These are phyloP conservation scores for Pochonia chlamydosporia DNA, from an alignment of 2,329 filamentous ascomycete genomes.

Conservation along the genomic window DNA sequence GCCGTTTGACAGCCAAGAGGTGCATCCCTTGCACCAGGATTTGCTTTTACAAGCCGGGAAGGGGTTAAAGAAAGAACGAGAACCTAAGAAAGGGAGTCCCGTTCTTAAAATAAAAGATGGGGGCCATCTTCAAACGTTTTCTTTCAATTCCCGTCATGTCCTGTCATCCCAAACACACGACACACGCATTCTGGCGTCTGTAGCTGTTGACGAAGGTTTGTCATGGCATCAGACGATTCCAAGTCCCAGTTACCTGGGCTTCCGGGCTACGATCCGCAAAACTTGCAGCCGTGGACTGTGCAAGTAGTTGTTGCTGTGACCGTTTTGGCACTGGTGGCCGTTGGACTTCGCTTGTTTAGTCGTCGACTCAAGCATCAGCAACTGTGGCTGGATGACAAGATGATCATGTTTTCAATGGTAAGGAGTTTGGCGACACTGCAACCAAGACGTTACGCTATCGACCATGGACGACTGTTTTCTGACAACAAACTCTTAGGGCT, in stretches of 20 bases:
- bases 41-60: background rate
- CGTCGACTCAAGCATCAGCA: slow-evolving; percentile 33
- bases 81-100: background rate
- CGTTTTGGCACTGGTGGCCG: slow-evolving; percentile 30
- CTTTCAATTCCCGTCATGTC: background rate
- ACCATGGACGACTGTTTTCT: background rate
- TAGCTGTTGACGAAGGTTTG: background rate
- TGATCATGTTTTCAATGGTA: slow-evolving; percentile 43
- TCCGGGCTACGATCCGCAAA: slow-evolving; percentile 19
- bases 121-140: background rate
- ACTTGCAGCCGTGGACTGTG: slow-evolving; percentile 36
- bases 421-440: no score
- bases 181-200: background rate
- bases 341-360: slow-evolving; percentile 33
- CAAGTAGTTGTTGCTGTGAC: slow-evolving; percentile 33
- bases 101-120: background rate
- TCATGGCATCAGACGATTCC: slow-evolving; percentile 6
- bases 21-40: background rate
- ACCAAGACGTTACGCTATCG: no score
- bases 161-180: background rate
- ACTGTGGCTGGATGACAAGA: slow-evolving; percentile 44
- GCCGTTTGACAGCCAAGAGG: background rate
- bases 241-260: slow-evolving; percentile 13
- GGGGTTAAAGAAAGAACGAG: background rate
- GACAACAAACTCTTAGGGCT: slow-evolving; percentile 20